Evolutionary conservation across 2,329 filamentous ascomycete genomes (phyloP).

Genomic region (Diaporthe batatas): DNA sequence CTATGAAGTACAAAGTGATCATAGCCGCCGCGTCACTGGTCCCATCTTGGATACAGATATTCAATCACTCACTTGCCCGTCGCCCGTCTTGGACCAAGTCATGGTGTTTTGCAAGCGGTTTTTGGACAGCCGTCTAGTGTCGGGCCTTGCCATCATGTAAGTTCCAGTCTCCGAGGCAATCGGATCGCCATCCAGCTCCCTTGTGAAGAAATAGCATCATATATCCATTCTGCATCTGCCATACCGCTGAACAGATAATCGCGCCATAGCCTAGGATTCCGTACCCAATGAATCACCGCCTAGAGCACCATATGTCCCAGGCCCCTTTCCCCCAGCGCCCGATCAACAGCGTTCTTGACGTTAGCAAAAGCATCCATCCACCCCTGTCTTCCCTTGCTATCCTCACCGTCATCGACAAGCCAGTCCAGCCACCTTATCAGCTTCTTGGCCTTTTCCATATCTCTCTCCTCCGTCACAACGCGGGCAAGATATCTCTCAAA

Average conservation of each 20-base stretch:
- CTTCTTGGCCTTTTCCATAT: slow-evolving; percentile 90
- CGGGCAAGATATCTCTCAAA: slow-evolving; percentile 78
- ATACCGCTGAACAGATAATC: neutral
- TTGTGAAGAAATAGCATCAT: neutral
- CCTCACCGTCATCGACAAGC: slow-evolving; percentile 59
- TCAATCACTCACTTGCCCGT: no score
- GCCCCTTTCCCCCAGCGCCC: slow-evolving; percentile 68
- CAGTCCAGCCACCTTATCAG: slow-evolving; percentile 81
- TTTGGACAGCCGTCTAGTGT: no score
- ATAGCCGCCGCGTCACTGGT: no score
- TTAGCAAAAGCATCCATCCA: slow-evolving; percentile 62
- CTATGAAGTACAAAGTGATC: no score
- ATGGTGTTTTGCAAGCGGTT: no score
- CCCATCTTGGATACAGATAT: no score
- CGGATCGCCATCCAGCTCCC: neutral
- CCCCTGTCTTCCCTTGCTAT: slow-evolving; percentile 52
- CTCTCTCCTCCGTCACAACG: slow-evolving; percentile 81
- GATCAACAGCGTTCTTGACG: slow-evolving; percentile 66
- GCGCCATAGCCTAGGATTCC: slow-evolving; percentile 4
- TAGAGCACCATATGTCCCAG: slow-evolving; percentile 67
- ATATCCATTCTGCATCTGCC: neutral
- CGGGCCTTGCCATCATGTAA: no score
- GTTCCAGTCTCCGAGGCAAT: no score
- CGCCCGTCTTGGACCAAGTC: no score
- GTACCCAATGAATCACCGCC: slow-evolving; percentile 37